Percentiles rank a stretch among this genome's conserved stretches.
phyloP scores from a whole-genome alignment of 2,329 filamentous ascomycete genomes.

The Fusarium chlamydosporum region DNA sequence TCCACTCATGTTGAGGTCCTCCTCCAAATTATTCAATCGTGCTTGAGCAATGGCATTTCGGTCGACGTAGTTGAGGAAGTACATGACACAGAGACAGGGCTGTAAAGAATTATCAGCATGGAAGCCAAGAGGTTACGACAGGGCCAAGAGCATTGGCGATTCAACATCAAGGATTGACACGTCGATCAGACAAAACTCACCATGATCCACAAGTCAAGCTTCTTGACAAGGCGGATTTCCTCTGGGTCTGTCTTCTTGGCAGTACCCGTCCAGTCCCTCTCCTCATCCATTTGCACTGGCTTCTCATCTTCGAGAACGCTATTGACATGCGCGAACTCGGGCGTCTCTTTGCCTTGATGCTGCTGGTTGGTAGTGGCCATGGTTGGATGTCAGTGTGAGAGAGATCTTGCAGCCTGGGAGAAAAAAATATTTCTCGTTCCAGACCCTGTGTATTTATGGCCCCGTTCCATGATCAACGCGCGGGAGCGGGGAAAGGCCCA shows the following conservation, averaged over 20 bases:
- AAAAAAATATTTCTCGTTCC: constrained; percentile 12
- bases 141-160: constrained; percentile 4
- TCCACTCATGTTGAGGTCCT: constrained; percentile 66
- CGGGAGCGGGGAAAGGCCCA: constrained; percentile 31
- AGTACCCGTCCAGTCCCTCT: constrained; percentile 57
- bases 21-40: constrained; percentile 62
- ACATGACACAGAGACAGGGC: constrained; percentile 58
- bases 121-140: background rate
- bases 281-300: constrained; percentile 28
- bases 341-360: constrained; percentile 27
- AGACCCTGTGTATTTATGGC: constrained; percentile 39
- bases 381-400: background rate
- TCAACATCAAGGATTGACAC: background rate
- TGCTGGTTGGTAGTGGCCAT: constrained; percentile 25
- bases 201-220: constrained; percentile 61
- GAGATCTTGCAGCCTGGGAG: constrained; percentile 2
- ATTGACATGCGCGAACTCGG: constrained; percentile 44
- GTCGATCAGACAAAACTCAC: constrained; percentile 42
- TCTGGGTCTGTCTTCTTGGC: constrained; percentile 57
- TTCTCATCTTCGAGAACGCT: constrained; percentile 48
- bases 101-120: constrained; percentile 12
- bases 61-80: constrained; percentile 55
- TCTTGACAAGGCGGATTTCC: constrained; percentile 59
- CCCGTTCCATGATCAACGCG: constrained; percentile 25
- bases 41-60: constrained; percentile 63